Evolutionary conservation across 2,329 filamentous ascomycete species (phyloP), one percentile per base, ranked within the genome.

Genomic region (Fusarium beomiforme): DNA sequence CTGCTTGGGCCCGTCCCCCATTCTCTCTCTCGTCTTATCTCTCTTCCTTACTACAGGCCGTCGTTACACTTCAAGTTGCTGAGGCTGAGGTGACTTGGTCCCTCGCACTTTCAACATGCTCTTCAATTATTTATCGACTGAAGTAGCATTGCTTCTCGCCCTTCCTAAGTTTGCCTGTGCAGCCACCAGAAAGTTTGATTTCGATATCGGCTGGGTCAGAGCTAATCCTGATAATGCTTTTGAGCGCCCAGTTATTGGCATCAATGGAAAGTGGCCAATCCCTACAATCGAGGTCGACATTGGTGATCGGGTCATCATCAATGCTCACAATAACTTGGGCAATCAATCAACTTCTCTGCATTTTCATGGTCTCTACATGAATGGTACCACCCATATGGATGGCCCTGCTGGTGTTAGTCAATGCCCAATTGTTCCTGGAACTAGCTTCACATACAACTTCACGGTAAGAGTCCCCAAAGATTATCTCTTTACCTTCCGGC

Each of bases 181-280:
- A 42, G 84, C 81, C 19, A 87, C 84, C 1, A 82, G 89, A 64
- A 85, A 82, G 13, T 88, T 91, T 76, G 84, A 92, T 78, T 93
- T 92, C 82, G 89, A 91, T 71, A 85, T 93, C 67, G 87, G 86
- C 64, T 94, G 92, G 92, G 88, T 93, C 14, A 87, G 82, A 53
- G 88, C 90, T 39, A 92, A 92, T 74, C 93, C 93, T 0, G 93
- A 95, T 80, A 90, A 90, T 53, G 67, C 69, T 24, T 86, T 86
- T 59, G 84, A 87, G 29, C 86, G 92, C 46, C 86, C 89, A 24
- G 88, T 88, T 9, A 93, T 95, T 78, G 92, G 91, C 51, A 92
- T 96, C 81, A 95, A 96, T 75, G 88, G 88, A 8, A 80, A 91
- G 82, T 94, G 92, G 91, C 93, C 93, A 2, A 86, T 92, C 56